Evolutionary conservation across 2,329 filamentous ascomycete genomes (phyloP), one percentile per base, ranked within the genome.

Genomic region (Thyridium curvatum): DNA sequence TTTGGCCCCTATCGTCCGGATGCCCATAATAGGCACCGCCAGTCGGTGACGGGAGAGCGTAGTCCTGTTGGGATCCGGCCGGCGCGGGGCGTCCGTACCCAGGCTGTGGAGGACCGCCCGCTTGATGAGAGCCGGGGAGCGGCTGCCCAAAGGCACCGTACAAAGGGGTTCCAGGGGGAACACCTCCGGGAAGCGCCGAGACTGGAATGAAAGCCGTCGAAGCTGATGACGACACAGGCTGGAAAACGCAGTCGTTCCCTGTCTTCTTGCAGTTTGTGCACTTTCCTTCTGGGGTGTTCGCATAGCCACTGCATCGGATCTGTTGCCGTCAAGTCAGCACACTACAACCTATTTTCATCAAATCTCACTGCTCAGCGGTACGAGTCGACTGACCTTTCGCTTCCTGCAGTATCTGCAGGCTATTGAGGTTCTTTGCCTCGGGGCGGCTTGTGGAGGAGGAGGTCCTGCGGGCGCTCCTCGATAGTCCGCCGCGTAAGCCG

Each of bases 301-400:
- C 69, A 45, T 78, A 78, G 18, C 75, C 75, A 44, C 74, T 79
- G 60, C 75, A 79, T 30, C 75, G 72, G 46, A 79, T 79, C 74
- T 79, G 42, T 14, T 31, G 16, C 4, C 12, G 8, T 8, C 10
- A 32, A 30, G 31, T 30, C 21, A 26, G 21, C 21, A 26, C 21
- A 26, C 21, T 6, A 10, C 6, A 26, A 6, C 16, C 21, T n/a
- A 18, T 7, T 32, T 12, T 7, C 29, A 10, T 26, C 21, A 6
- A 17, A 34, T 13, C 12, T 9, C 18, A 28, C 29, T 14, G 7
- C 30, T 18, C 31, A 34, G 21, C 21, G 10, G 21, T 10, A 6
- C 6, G 6, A 6, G 21, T 10, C 21, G 39, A 31, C 53, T 51
- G 49, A 79, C 75, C 69, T 79, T 79, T 53, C 75, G 64, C 54